Evolutionary conservation across 1,284 basidiomycete species (phyloP).

Genomic region (Malassezia sp.): DNA sequence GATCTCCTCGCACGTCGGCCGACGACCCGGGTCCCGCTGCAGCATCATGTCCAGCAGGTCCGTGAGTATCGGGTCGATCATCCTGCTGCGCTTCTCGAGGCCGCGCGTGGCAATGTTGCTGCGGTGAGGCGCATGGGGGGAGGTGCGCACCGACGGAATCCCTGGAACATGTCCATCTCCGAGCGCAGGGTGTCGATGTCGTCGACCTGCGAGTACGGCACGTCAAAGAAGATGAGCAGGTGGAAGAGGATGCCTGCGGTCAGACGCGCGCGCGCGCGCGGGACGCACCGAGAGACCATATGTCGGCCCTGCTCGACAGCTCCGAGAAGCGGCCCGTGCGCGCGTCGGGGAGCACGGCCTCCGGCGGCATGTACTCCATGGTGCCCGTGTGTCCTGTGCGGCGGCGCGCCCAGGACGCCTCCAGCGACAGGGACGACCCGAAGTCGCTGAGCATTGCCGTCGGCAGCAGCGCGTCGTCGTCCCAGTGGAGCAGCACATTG

Average conservation of each 20-base stretch:
- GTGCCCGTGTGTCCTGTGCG: constrained; percentile 80
- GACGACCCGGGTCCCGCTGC: not conserved
- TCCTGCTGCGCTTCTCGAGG: not conserved
- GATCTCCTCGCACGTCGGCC: constrained; percentile 8
- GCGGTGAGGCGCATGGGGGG: no score
- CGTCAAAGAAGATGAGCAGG: constrained; percentile 71
- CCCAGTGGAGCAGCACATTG: constrained; percentile 82
- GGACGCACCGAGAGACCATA: constrained; percentile 48
- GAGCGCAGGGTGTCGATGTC: constrained; percentile 59
- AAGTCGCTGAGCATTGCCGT: constrained; percentile 82
- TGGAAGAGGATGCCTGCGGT: constrained; percentile 91
- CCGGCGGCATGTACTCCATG: constrained; percentile 63
- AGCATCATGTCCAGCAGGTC: constrained; percentile 6
- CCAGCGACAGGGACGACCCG: constrained; percentile 58
- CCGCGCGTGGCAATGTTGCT: not conserved
- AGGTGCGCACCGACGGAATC: constrained; percentile 49
- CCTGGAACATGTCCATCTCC: constrained; percentile 64
- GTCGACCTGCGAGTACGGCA: constrained; percentile 50
- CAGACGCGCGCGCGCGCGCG: constrained; percentile 52
- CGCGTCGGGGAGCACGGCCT: constrained; percentile 55
- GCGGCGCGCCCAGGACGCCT: constrained; percentile 28
- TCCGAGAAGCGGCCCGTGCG: constrained; percentile 56
- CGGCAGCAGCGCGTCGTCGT: constrained; percentile 66
- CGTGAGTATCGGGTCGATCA: constrained; percentile 5
- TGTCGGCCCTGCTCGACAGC: constrained; percentile 64